Evolutionary conservation across 495 filamentous ascomycete species (phyloP).

Genomic region (Aspergillus baeticus): DNA sequence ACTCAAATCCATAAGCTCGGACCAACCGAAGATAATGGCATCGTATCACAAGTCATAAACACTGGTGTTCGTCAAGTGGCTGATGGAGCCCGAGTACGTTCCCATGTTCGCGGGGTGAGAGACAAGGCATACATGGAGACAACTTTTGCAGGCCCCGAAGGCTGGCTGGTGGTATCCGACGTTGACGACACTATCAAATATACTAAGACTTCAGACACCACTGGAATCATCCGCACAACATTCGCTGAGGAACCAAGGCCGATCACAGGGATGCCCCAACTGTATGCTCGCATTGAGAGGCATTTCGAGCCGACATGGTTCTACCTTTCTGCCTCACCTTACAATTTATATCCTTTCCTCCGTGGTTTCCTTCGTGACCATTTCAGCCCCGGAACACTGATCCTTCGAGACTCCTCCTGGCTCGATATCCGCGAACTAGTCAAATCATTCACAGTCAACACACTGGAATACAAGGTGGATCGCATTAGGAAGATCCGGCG

Average conservation of each 20-base stretch:
- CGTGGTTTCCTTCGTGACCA: slow-evolving; percentile 61
- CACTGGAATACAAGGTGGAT: slow-evolving; percentile 82
- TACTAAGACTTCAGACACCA: slow-evolving; percentile 73
- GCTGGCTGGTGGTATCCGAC: slow-evolving; percentile 88
- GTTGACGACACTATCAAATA: slow-evolving; percentile 97
- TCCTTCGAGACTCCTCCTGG: slow-evolving; percentile 86
- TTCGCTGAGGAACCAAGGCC: slow-evolving; percentile 73
- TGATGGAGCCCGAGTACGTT: slow-evolving; percentile 36
- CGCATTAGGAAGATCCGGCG: slow-evolving; percentile 71
- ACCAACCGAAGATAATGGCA: slow-evolving; percentile 67
- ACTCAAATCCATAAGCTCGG: slow-evolving; percentile 56
- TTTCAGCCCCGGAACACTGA: slow-evolving; percentile 75
- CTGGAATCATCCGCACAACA: slow-evolving; percentile 78
- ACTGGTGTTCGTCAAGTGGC: slow-evolving; percentile 31
- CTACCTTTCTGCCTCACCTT: slow-evolving; percentile 92
- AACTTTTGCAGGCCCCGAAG: slow-evolving; percentile 69
- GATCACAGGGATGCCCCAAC: slow-evolving; percentile 76
- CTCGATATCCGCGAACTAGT: slow-evolving; percentile 79
- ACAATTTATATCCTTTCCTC: slow-evolving; percentile 93
- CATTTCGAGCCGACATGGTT: slow-evolving; percentile 73
- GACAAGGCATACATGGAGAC: slow-evolving; percentile 58
- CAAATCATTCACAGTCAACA: slow-evolving; percentile 74
- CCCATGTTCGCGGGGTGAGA: slow-evolving; percentile 35
- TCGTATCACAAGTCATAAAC: slow-evolving; percentile 58
- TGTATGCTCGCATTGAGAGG: slow-evolving; percentile 65